Conservation (phyloP, 768 basidiomycete genomes). For the Tephrocybe sp. region DNA sequence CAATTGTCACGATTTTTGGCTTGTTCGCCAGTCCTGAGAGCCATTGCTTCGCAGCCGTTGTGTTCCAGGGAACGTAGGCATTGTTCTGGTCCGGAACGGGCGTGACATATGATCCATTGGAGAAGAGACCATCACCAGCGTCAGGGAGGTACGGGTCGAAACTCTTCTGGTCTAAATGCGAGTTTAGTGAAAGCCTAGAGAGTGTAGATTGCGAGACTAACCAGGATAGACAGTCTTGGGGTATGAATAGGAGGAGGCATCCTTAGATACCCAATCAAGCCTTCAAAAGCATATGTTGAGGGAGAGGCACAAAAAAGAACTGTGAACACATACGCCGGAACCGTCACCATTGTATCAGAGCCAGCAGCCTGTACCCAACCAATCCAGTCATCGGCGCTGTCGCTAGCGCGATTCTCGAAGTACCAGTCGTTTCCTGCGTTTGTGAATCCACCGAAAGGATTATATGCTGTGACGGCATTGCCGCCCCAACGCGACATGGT, state of each 20-base stretch:
- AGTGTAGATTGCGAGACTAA: constrained; percentile 15
- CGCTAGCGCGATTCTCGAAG: constrained; percentile 48
- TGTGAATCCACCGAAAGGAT: constrained; percentile 46
- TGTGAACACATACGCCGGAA: constrained; percentile 42
- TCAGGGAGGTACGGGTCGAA: constrained; percentile 48
- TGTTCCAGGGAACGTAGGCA: constrained; percentile 49
- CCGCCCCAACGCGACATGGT: constrained; percentile 54
- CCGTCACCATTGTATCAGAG: constrained; percentile 38
- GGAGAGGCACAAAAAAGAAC: background rate
- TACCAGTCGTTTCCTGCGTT: constrained; percentile 57
- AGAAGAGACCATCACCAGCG: constrained; percentile 46
- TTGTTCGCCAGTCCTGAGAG: constrained; percentile 43
- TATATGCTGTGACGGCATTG: constrained; percentile 54
- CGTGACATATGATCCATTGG: constrained; percentile 44
- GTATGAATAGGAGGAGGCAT: constrained; percentile 50
- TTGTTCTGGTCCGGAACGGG: constrained; percentile 35
- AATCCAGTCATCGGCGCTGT: constrained; percentile 46
- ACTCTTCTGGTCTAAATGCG: constrained; percentile 32
- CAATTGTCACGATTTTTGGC: constrained; percentile 45
- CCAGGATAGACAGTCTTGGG: constrained; percentile 41
- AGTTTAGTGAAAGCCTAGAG: background rate
- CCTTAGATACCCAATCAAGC: constrained; percentile 57
- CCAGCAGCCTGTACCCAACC: constrained; percentile 46
- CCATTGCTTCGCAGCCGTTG: constrained; percentile 39
- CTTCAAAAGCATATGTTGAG: constrained; percentile 22